Conservation (phyloP, 768 basidiomycete genomes). For the Cystobasidium ongulense region DNA sequence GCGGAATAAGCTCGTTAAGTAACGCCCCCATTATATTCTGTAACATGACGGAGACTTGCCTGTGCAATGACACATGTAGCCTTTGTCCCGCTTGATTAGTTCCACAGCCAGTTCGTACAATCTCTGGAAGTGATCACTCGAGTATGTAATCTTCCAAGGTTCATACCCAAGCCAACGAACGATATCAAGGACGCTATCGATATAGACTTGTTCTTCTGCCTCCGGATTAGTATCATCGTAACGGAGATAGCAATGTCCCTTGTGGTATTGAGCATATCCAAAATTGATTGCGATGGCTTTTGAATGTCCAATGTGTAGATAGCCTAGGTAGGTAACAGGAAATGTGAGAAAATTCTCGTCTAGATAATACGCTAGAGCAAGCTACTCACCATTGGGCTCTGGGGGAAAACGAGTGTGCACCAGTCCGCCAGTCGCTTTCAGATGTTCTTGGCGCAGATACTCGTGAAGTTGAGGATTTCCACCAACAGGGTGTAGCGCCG, state of each 20-base stretch:
- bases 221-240: conserved; percentile 99
- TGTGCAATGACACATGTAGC: conserved; percentile 91
- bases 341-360: not conserved
- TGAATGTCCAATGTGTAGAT: conserved; percentile 71
- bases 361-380: conserved; percentile 51
- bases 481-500: conserved; percentile 82
- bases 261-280: conserved; percentile 90
- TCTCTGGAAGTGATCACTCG: conserved; percentile 87
- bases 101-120: conserved; percentile 79
- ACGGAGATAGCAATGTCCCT: conserved; percentile 85
- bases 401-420: conserved; percentile 97
- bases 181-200: conserved; percentile 91
- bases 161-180: conserved; percentile 95
- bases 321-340: not conserved
- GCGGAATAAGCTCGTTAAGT: not conserved
- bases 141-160: conserved; percentile 98
- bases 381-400: conserved; percentile 81
- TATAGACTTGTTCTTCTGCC: conserved; percentile 90
- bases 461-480: conserved; percentile 80
- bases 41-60: conserved; percentile 53
- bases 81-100: conserved; percentile 79
- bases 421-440: conserved; percentile 66
- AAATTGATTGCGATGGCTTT: conserved; percentile 98
- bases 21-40: not conserved
- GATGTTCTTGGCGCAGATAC: conserved; percentile 68